Evolutionary conservation across 352 stramenopile genomes (phyloP), one percentile per base, ranked within the genome.

Genomic region (Globisporangium nunn): DNA sequence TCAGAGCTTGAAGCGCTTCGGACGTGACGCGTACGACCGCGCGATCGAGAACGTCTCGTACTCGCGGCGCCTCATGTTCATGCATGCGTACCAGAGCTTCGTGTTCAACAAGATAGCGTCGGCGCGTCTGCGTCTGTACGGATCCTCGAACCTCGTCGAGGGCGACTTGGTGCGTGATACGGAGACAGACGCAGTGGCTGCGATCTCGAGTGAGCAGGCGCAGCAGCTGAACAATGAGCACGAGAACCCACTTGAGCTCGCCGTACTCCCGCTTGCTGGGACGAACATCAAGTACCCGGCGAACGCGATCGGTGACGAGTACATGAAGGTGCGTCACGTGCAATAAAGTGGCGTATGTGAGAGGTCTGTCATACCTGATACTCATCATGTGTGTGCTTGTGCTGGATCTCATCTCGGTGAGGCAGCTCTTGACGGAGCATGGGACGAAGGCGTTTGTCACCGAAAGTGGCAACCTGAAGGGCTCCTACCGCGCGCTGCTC

Each of bases 21-120:
- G 80, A 6, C 29, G 46, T 0, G 63, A 75, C 14, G 68, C 75
- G 6, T 88, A 74, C 51, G 71, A 91, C 39, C 72, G 78, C 17
- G 81, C 72, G 15, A 59, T 91, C 31, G 62, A 68, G 28, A 74
- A 56, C 28, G 61, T 90, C 17, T 61, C 78, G 14, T 88, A 85
- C 49, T 70, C 72, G 18, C 76, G 80, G 11, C 83, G 80, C 0
- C 55, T 78, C 10, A 84, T 93, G 75, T 90, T 78, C 54, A 64
- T 91, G 45, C 83, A 93, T 54, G 75, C 80, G 51, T 91, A 88
- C 59, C 83, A 93, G 48, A 93, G 80, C 59, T 81, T 72, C 50
- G 40, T 91, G 28, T 93, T 93, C 60, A 91, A 90, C 61, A 51
- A 50, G 17, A 71, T 88, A 44, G 80, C 68, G 3, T 89, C 78